These are phyloP conservation scores for Microthlaspi erraticum DNA, from an alignment of 345 rosid genomes.

Conservation along the genomic window DNA sequence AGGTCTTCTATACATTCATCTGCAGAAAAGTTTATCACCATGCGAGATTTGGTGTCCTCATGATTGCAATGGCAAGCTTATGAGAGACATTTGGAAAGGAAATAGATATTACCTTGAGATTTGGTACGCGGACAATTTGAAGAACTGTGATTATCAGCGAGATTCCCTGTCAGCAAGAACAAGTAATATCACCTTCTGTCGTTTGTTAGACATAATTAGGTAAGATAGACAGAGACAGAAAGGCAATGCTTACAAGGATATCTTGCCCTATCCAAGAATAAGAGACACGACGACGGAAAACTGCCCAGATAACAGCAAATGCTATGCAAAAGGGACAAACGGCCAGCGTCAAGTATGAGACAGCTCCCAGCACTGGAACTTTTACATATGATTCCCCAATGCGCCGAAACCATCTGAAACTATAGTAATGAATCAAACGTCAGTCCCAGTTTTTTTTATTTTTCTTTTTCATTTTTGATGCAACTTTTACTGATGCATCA, in stretches of 20 bases:
- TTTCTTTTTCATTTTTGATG: no score
- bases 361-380: conserved; percentile 84
- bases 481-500: no score
- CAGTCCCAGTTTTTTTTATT: no score
- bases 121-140: conserved; percentile 91
- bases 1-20: conserved; percentile 6
- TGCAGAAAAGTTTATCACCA: no score
- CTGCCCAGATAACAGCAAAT: conserved; percentile 92
- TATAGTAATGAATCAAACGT: conserved; percentile 48
- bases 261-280: conserved; percentile 99
- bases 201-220: background rate
- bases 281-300: conserved; percentile 55
- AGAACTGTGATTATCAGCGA: conserved; percentile 94
- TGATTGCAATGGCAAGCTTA: no score
- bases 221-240: conserved; percentile 12
- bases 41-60: background rate
- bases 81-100: background rate
- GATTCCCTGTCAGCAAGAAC: conserved; percentile 66
- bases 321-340: conserved; percentile 92
- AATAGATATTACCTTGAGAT: conserved; percentile 74
- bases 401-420: conserved; percentile 91
- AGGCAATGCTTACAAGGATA: conserved; percentile 76
- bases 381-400: conserved; percentile 77
- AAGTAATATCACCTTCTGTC: conserved; percentile 9
- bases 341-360: conserved; percentile 84